These are phyloP conservation scores for Thinopyrum elongatum DNA, from an alignment of 176 grass and related monocot species.

Conservation along the genomic window DNA sequence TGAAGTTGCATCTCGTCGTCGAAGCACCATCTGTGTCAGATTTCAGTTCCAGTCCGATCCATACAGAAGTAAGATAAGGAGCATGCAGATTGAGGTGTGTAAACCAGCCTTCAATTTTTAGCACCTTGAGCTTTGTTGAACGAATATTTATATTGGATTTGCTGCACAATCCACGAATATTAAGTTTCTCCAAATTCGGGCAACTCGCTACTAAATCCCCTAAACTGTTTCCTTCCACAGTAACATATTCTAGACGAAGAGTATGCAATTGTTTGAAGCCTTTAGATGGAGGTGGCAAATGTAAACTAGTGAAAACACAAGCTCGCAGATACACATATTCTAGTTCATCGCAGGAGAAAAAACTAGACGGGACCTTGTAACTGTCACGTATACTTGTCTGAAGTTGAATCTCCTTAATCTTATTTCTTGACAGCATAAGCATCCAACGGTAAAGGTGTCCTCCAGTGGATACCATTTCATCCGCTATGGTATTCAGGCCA, in stretches of 20 bases:
- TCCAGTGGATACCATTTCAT: conserved; percentile 16
- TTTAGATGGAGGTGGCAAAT: conserved; percentile 16
- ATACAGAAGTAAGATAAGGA: conserved; percentile 25
- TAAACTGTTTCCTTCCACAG: conserved; percentile 13
- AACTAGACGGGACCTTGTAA: conserved; percentile 36
- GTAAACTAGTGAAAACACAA: conserved; percentile 9
- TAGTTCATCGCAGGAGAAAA: conserved; percentile 32
- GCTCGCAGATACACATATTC: conserved; percentile 15
- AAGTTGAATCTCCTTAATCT: conserved; percentile 25
- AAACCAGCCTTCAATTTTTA: conserved; percentile 37
- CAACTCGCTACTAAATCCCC: conserved; percentile 47
- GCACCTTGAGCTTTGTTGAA: conserved; percentile 36
- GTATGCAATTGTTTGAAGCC: conserved; percentile 38
- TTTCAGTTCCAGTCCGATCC: neutral
- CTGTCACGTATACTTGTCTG: neutral
- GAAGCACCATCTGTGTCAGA: neutral
- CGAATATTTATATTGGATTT: conserved; percentile 36
- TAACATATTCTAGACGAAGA: conserved; percentile 25
- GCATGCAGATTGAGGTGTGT: conserved; percentile 32
- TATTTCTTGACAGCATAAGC: conserved; percentile 57
- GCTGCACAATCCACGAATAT: conserved; percentile 5
- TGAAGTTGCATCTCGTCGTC: neutral
- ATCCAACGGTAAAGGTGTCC: conserved; percentile 44
- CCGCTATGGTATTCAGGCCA: neutral
- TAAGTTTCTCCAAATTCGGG: conserved; percentile 36